phyloP scores from a whole-genome alignment of 148 eudicot genomes.

The Mesembryanthemum crystallinum region DNA sequence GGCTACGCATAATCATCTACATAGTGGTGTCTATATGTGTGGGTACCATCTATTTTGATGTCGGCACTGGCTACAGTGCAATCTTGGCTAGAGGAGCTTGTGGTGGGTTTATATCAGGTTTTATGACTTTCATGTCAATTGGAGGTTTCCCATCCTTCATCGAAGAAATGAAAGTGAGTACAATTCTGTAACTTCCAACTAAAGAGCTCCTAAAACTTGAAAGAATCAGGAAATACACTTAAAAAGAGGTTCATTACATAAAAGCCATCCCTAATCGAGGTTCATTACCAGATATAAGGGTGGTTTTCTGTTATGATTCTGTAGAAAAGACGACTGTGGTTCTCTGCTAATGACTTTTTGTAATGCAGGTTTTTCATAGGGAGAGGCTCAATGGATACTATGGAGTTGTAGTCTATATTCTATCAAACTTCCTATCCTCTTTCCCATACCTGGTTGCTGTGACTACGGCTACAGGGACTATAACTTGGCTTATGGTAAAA shows the following conservation, averaged over 20 bases:
- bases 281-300: too few relatives aligned
- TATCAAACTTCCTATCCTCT: constrained; percentile 76
- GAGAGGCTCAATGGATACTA: constrained; percentile 85
- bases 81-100: constrained; percentile 89
- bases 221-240: too few relatives aligned
- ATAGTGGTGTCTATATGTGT: constrained; percentile 58
- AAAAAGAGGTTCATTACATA: too few relatives aligned
- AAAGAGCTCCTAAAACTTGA: too few relatives aligned
- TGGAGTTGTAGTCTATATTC: constrained; percentile 65
- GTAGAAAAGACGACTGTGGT: too few relatives aligned
- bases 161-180: constrained; percentile 79
- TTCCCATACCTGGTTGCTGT: constrained; percentile 65
- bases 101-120: constrained; percentile 80
- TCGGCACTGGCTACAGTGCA: constrained; percentile 71
- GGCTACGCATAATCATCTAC: constrained; percentile 66
- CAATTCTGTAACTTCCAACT: background rate
- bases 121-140: constrained; percentile 96
- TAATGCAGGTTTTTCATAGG: constrained; percentile 54
- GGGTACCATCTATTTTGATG: constrained; percentile 71
- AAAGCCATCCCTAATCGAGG: too few relatives aligned
- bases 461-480: constrained; percentile 46
- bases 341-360: background rate
- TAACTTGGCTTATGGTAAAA: constrained; percentile 77
- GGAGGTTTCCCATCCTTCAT: constrained; percentile 96
- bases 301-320: too few relatives aligned